Conservation (phyloP, 1,284 basidiomycete genomes). For the Ganoderma sp. region DNA sequence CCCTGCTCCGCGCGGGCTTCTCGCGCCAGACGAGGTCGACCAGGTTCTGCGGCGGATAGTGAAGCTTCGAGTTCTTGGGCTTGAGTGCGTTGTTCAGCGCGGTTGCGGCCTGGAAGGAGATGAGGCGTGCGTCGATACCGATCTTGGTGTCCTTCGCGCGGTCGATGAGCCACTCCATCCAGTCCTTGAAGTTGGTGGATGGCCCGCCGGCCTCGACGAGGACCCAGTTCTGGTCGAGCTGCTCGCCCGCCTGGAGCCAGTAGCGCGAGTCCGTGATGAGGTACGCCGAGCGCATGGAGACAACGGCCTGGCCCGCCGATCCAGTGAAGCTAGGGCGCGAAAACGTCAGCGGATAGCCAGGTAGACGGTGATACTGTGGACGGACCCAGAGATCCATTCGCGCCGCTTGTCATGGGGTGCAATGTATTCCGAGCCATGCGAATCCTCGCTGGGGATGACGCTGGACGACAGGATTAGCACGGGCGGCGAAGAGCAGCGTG, state of each 20-base stretch:
- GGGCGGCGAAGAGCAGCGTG: conserved; percentile 15
- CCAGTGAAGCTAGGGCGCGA: conserved; percentile 76
- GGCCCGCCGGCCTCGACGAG: conserved; percentile 70
- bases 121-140: conserved; percentile 89
- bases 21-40: conserved; percentile 86
- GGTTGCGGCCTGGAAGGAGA: conserved; percentile 76
- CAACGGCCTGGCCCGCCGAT: conserved; percentile 82
- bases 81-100: conserved; percentile 62
- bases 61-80: conserved; percentile 60
- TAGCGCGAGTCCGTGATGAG: conserved; percentile 90
- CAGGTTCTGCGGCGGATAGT: conserved; percentile 80
- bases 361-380: conserved; percentile 14
- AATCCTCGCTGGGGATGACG: conserved; percentile 83
- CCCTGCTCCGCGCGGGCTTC: conserved; percentile 70
- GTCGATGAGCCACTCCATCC: conserved; percentile 78
- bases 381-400: conserved; percentile 83
- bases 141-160: conserved; percentile 65
- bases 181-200: conserved; percentile 65
- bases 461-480: conserved; percentile 42
- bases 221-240: conserved; percentile 82
- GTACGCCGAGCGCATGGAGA: conserved; percentile 70
- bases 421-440: conserved; percentile 90
- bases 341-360: neutral
- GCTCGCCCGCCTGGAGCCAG: conserved; percentile 82
- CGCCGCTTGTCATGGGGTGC: conserved; percentile 81